A percentile compares a stretch with the other conserved stretches of the same genome.
Conservation (phyloP, 1,284 basidiomycete genomes). For the Ceratobasidium sp. region DNA sequence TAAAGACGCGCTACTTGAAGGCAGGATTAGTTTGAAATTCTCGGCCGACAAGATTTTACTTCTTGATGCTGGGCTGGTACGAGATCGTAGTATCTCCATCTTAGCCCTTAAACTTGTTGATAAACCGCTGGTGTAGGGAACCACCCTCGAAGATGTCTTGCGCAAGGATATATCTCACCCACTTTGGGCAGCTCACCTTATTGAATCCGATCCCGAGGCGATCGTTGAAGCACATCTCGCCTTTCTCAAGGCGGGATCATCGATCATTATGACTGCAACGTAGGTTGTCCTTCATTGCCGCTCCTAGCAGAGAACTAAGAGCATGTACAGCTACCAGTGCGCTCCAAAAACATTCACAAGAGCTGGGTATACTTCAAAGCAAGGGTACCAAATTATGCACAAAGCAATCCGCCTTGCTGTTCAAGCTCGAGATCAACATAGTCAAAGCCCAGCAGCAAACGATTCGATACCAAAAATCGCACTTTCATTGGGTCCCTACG, state of each 20-base stretch:
- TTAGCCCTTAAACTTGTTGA: not conserved
- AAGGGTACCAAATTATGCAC: constrained; percentile 64
- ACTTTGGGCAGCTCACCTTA: constrained; percentile 74
- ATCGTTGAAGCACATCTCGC: constrained; percentile 67
- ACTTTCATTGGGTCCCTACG: constrained; percentile 79
- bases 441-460: constrained; percentile 42
- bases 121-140: constrained; percentile 61
- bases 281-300: constrained; percentile 53
- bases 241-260: constrained; percentile 70
- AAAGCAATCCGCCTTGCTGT: constrained; percentile 65
- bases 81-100: constrained; percentile 48
- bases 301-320: not conserved
- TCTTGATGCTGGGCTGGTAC: constrained; percentile 69
- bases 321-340: constrained; percentile 67
- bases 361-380: constrained; percentile 61
- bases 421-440: constrained; percentile 58
- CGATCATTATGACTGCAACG: constrained; percentile 70
- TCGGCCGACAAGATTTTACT: constrained; percentile 53
- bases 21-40: not conserved
- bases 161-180: constrained; percentile 64
- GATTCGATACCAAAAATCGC: constrained; percentile 60
- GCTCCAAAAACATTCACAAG: constrained; percentile 64
- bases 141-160: constrained; percentile 70
- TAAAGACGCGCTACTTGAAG: not conserved
- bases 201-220: constrained; percentile 62